Base-by-base conservation (phyloP, 805 yeast genomes). In the Ogataea wickerhamii region DNA sequence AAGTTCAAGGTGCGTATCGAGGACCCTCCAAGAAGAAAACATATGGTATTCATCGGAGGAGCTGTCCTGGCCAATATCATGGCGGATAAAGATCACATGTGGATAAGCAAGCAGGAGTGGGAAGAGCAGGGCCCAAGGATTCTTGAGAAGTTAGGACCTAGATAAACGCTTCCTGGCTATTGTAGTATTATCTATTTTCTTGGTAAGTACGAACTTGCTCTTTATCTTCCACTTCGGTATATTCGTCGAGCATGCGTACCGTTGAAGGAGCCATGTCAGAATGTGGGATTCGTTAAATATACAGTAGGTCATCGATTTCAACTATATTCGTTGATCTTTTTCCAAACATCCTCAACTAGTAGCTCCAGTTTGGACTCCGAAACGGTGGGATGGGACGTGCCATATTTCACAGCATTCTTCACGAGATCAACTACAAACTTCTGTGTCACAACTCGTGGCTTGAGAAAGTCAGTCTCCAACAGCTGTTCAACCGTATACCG, bases 81-180 rank as follows among this genome's bases (percentile, higher is more conserved):
- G 98, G 95, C 95, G 32, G 96, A 89, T 62, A 93, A 91, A 64
- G 97, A 89, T 50, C 97, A 89, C 58, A 86, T 93, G 95, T 93
- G 98, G 98, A 78, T 93, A 51, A 72, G 87, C 37, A 89, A 85
- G 61, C 87, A 84, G 60, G 98, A 93, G 67, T 93, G 98, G 98
- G 93, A 87, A 61, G 98, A 93, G 69, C 87, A 84, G 57, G 98
- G 98, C 22, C 77, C 95, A 29, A 74, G 89, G 25, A 77, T 87
- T 10, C 76, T 93, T 63, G 73, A 71, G 46, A 93, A 93, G 66
- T 78, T 93, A 54, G 98, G 98, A 6, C 96, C 97, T 42, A 79
- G 98, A 66, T 88, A 68, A 53, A n/a, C n/a, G n/a, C n/a, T n/a
- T n/a, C n/a, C n/a, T n/a, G n/a, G n/a, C 18, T 28, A 6, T 21